Evolutionary conservation across 805 yeast genomes (phyloP).

Genomic region (Candida sonorensis): DNA sequence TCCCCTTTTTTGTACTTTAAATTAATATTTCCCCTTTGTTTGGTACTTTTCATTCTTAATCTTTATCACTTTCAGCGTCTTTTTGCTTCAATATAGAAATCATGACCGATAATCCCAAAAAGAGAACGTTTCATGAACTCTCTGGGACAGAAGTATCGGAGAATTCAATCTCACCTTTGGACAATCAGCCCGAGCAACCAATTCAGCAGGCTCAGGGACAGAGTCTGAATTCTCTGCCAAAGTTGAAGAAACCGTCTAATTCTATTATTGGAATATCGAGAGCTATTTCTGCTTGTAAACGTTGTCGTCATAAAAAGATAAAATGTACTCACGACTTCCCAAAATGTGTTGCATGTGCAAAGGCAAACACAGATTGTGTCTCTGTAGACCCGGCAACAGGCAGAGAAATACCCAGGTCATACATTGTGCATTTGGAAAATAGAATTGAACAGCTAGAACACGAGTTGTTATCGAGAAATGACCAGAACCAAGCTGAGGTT

Average conservation of each 20-base stretch:
- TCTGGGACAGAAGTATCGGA: too few species aligned
- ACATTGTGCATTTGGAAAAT: slow-evolving; percentile 66
- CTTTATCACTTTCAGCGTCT: too few species aligned
- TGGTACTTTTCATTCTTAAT: too few species aligned
- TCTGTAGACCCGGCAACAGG: slow-evolving; percentile 88
- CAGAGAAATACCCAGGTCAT: slow-evolving; percentile 75
- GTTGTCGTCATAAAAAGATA: slow-evolving; percentile 67
- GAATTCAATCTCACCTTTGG: too few species aligned
- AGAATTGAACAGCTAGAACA: slow-evolving; percentile 50
- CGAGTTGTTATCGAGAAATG: too few species aligned
- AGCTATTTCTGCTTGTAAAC: slow-evolving; percentile 75
- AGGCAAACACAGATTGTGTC: slow-evolving; percentile 68
- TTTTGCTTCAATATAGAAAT: too few species aligned
- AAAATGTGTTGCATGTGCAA: slow-evolving; percentile 52
- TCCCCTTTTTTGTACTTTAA: too few species aligned
- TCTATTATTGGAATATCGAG: slow-evolving; percentile 42
- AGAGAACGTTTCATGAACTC: slow-evolving; percentile 3
- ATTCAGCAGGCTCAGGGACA: too few species aligned
- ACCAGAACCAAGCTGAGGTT: too few species aligned
- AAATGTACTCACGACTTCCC: slow-evolving; percentile 67
- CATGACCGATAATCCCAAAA: slow-evolving; percentile 2
- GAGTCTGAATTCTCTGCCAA: too few species aligned
- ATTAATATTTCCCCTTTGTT: too few species aligned
- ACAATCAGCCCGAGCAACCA: too few species aligned
- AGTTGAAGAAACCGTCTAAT: slow-evolving; percentile 13